Base-by-base conservation (phyloP, 2,329 filamentous ascomycete genomes). In the Trichoderma sp. region DNA sequence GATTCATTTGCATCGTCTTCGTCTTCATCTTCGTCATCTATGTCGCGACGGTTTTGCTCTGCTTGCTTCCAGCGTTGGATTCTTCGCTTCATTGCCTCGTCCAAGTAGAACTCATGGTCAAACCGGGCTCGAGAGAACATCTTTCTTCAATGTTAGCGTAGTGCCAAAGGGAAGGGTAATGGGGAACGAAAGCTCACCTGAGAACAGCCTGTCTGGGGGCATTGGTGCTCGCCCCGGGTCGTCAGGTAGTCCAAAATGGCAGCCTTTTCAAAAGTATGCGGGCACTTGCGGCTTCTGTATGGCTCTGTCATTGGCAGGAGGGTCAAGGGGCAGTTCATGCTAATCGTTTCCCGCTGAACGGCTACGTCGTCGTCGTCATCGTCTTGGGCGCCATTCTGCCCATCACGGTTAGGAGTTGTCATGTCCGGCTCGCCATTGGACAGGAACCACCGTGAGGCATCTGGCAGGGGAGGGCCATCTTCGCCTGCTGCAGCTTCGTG, bases 321-420 rank as follows among this genome's bases (percentile, higher is more conserved):
- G 0, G 93, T 93, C 24, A 95, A 82, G 0, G 93, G 93, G 80
- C 93, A 95, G 79, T 90, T 92, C 38, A 92, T 89, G 81, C 90
- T 93, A 71, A 91, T 87, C 5, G 88, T 89, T 77, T 91, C 91
- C 66, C 89, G 87, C 33, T 90, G 88, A 35, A 95, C 88, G 1
- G 92, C 88, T 29, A 95, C 86, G 59, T 95, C 93, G 24, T 93
- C 92, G 73, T 93, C 92, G 3, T 83, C 92, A 3, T 83, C 86
- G 3, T 78, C 84, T 1, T 79, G 83, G 1, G 77, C 79, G 4
- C 75, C 79, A 3, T 64, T 38, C 4, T 75, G 75, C 24, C 62
- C 75, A 31, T 41, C 68, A 16, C 63, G 62, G 53, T 78, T 74
- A 21, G 79, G 79, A 3, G 75, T 77, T 45, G 76, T 77, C 81